phyloP scores from a whole-genome alignment of 352 stramenopile genomes.

The Globisporangium spiculum region DNA sequence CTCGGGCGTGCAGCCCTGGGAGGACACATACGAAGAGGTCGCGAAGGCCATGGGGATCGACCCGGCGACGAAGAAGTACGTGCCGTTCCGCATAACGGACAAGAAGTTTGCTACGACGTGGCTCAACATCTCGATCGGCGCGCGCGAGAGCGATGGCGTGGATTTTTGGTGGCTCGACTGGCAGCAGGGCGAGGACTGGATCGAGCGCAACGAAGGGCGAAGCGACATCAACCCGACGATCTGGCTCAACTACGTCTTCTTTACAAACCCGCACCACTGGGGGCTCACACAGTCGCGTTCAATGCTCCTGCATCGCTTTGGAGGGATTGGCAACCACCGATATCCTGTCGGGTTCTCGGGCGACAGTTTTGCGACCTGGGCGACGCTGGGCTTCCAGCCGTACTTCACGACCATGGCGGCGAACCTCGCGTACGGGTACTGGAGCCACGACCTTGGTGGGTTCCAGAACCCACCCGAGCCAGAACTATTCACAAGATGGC shows the following conservation, averaged over 20 bases:
- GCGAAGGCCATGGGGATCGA: constrained; percentile 34
- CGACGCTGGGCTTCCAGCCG: constrained; percentile 36
- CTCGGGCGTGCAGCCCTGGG: constrained; percentile 39
- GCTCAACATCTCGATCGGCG: constrained; percentile 27
- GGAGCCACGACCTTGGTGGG: constrained; percentile 48
- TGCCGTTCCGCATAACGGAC: constrained; percentile 38
- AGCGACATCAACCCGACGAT: constrained; percentile 45
- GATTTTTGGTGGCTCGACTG: constrained; percentile 69
- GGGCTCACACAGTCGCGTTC: constrained; percentile 19
- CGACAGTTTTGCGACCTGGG: constrained; percentile 38
- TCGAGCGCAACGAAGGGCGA: constrained; percentile 22
- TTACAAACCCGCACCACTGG: constrained; percentile 36
- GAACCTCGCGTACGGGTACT: constrained; percentile 49
- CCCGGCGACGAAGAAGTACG: constrained; percentile 24
- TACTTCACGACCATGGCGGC: constrained; percentile 45
- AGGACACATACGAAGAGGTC: constrained; percentile 32
- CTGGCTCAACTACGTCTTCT: constrained; percentile 48
- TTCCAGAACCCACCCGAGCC: constrained; percentile 26
- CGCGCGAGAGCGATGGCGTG: constrained; percentile 27
- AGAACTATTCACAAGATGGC: constrained; percentile 44
- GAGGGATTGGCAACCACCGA: constrained; percentile 48
- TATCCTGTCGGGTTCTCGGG: constrained; percentile 57
- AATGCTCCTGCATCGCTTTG: constrained; percentile 44
- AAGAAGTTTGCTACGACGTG: constrained; percentile 28
- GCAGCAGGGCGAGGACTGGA: constrained; percentile 53